Base-by-base conservation (phyloP, 768 basidiomycete genomes). In the Ramaria sp. region DNA sequence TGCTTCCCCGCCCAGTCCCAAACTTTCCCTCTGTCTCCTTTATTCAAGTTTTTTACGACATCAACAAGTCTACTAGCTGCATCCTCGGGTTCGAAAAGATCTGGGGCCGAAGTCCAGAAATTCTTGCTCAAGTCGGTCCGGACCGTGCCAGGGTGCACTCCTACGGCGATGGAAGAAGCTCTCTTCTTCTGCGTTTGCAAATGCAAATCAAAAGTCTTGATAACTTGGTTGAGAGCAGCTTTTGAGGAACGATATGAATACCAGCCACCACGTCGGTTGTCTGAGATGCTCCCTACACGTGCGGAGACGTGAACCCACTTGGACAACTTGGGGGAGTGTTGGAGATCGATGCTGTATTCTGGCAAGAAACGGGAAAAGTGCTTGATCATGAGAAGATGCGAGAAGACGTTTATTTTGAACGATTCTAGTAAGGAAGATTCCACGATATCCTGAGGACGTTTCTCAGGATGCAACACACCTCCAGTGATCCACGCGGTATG, bases 281-380 rank as follows among this genome's bases (percentile, higher is more conserved):
- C 81, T 19, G 73, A 71, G 54, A 82, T 75, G 39, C 78, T 81
- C 31, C 81, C 81, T 9, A 82, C 76, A 39, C 79, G 78, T 17
- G 80, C 81, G 11, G 78, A 76, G 55, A 82, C 67, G 64, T 84
- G 81, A 22, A 79, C 76, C 81, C 80, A 82, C 62, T 78, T 81
- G 22, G 79, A 66, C 6, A 58, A 31, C 12, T 41, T n/a, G 27
- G 51, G 3, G 73, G 74, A 37, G n/a, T 51, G 27, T 19, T 34
- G 3, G 9, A 41, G 49, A 7, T 59, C 61, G 13, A n/a, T 12
- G 54, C n/a, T 43, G 10, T 9, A 48, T 20, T 27, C 30, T 5
- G 80, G 81, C 43, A 83, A 75, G 69, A 82, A 84, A 49, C 70
- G 75, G 19, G 75, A 74, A 64, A 83, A 84, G 65, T 82, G 78